Evolutionary conservation across 1,284 basidiomycete genomes (phyloP).

Genomic region (Fistulinella cinereoalba): DNA sequence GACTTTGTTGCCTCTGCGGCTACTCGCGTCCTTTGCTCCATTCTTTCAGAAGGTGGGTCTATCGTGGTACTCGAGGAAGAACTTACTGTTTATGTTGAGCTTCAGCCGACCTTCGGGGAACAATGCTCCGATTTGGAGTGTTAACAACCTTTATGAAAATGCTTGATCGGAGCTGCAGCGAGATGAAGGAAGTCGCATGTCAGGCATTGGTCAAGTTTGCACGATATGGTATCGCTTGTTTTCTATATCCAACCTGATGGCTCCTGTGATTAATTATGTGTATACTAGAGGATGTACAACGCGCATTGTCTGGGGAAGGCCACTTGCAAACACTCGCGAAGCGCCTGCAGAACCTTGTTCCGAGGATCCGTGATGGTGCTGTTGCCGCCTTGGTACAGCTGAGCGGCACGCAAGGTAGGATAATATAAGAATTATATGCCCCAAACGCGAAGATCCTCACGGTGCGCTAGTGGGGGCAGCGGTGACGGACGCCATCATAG

Average conservation of each 20-base stretch:
- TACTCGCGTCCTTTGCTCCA: slow-evolving; percentile 22
- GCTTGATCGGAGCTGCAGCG: slow-evolving; percentile 21
- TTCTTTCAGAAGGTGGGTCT: slow-evolving; percentile 25
- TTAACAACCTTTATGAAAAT: slow-evolving; percentile 21
- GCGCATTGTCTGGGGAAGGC: slow-evolving; percentile 3
- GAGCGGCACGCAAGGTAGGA: slow-evolving; percentile 12
- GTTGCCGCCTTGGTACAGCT: slow-evolving; percentile 19
- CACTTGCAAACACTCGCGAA: slow-evolving; percentile 19
- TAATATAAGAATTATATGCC: neutral
- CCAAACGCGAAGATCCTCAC: neutral
- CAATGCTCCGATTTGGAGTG: slow-evolving; percentile 16
- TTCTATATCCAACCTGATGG: neutral
- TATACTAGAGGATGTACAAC: slow-evolving; percentile 12
- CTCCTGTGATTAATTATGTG: neutral
- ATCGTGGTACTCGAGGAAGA: neutral
- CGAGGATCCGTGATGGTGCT: slow-evolving; percentile 18
- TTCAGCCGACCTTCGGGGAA: slow-evolving; percentile 19
- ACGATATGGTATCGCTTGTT: slow-evolving; percentile 13
- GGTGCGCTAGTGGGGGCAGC: slow-evolving; percentile 2
- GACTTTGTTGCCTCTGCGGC: slow-evolving; percentile 34
- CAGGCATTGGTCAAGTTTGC: slow-evolving; percentile 19
- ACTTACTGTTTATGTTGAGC: neutral
- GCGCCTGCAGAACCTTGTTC: slow-evolving; percentile 4
- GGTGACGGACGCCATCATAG: slow-evolving; percentile 16
- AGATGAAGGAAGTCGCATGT: slow-evolving; percentile 15